Evolutionary conservation across 805 yeast species (phyloP).

Genomic region (Monosporozyma solicola): DNA sequence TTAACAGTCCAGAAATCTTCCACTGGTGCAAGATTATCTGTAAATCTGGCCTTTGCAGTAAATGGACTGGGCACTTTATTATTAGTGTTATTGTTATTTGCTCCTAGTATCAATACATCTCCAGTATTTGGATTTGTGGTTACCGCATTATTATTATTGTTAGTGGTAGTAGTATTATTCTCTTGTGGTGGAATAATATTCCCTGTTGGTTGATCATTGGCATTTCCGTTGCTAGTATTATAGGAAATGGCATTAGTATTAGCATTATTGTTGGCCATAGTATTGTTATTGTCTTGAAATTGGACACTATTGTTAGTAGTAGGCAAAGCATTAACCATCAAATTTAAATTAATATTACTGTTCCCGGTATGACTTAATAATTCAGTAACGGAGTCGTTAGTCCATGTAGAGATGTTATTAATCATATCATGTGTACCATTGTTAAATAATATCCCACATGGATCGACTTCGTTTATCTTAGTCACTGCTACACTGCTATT

Average conservation of each 20-base stretch:
- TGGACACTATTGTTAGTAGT: neutral
- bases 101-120: neutral
- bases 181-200: neutral
- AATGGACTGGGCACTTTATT: neutral
- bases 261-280: neutral
- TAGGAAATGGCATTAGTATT: neutral
- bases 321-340: neutral
- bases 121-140: neutral
- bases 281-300: neutral
- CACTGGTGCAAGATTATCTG: constrained; percentile 15
- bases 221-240: neutral
- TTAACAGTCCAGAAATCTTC: constrained; percentile 41
- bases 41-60: neutral
- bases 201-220: neutral
- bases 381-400: constrained; percentile 27
- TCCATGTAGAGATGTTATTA: constrained; percentile 53
- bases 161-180: neutral
- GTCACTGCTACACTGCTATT: neutral
- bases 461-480: constrained; percentile 1
- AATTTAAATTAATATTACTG: neutral
- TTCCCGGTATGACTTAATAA: constrained; percentile 1
- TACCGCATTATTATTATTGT: neutral
- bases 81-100: neutral
- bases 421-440: constrained; percentile 50
- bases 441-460: constrained; percentile 20